Evolutionary conservation across 2,329 filamentous ascomycete genomes (phyloP).

Genomic region (Trichophyton rubrum): DNA sequence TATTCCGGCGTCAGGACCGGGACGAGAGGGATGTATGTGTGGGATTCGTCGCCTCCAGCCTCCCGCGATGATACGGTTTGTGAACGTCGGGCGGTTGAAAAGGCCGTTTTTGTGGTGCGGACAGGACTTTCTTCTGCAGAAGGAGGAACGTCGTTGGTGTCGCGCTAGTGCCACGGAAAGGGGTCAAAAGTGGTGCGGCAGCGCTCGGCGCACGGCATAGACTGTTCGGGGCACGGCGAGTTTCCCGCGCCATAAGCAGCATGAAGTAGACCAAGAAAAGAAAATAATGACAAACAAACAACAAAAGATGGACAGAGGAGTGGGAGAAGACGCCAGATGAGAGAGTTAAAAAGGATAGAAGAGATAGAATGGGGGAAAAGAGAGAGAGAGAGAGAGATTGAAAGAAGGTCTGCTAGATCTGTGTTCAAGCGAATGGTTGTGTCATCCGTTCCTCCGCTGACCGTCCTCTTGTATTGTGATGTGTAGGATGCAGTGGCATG

Average conservation of each 20-base stretch:
- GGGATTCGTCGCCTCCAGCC: conserved; percentile 23
- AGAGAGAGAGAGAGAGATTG: background rate
- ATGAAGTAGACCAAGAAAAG: background rate
- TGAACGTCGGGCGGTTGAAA: conserved; percentile 15
- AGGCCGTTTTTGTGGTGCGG: conserved; percentile 21
- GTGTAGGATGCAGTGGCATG: background rate
- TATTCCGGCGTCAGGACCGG: conserved; percentile 7
- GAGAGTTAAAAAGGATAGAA: background rate
- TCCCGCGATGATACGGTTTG: conserved; percentile 27
- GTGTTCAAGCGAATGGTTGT: background rate
- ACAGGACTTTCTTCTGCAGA: conserved; percentile 3
- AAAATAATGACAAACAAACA: background rate
- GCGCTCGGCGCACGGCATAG: conserved; percentile 10
- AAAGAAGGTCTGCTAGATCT: background rate
- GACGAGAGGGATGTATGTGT: conserved; percentile 15
- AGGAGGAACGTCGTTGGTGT: background rate
- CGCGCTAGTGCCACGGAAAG: conserved; percentile 4
- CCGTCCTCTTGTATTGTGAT: background rate
- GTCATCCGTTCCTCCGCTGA: background rate
- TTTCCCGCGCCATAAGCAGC: conserved; percentile 1
- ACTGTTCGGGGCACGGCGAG: conserved; percentile 6
- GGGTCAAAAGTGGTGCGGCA: background rate
- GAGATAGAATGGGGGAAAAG: background rate
- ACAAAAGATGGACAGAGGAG: background rate
- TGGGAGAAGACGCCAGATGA: background rate